Conservation (phyloP, 2,329 filamentous ascomycete genomes). For the Colletotrichum navitas region DNA sequence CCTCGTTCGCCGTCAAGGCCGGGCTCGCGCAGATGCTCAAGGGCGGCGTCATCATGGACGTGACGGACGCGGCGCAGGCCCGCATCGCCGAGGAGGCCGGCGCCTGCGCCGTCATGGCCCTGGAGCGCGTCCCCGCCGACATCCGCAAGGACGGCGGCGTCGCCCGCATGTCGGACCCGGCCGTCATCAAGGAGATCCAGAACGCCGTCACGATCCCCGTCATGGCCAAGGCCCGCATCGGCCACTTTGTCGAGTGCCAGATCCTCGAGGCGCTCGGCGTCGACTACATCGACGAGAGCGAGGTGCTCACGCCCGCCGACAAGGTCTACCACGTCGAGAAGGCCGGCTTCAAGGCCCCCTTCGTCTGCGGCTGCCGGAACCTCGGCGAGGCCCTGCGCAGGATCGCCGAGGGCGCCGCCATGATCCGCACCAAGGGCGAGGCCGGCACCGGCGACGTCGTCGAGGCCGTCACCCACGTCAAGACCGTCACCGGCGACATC, state of each 20-base stretch:
- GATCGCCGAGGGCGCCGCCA: conserved; percentile 93
- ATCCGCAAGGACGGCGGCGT: conserved; percentile 94
- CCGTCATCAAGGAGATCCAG: conserved; percentile 97
- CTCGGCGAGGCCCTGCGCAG: conserved; percentile 92
- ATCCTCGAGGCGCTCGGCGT: conserved; percentile 95
- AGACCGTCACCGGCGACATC: conserved; percentile 88
- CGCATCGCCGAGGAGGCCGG: conserved; percentile 98
- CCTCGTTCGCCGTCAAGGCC: conserved; percentile 89
- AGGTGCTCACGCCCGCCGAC: conserved; percentile 96
- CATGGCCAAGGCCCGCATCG: conserved; percentile 98
- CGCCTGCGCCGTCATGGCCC: conserved; percentile 96
- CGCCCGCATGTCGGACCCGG: conserved; percentile 95
- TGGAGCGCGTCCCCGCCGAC: conserved; percentile 96
- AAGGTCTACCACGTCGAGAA: conserved; percentile 93
- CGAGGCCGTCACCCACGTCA: conserved; percentile 96
- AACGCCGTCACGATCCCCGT: conserved; percentile 95
- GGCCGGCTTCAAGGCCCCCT: conserved; percentile 83
- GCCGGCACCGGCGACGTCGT: conserved; percentile 97
- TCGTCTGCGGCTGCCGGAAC: conserved; percentile 96
- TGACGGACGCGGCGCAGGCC: conserved; percentile 92
- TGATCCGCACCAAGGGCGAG: conserved; percentile 99
- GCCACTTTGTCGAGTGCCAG: conserved; percentile 98
- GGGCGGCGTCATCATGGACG: conserved; percentile 99
- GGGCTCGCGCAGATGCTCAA: conserved; percentile 98
- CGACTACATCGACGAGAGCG: conserved; percentile 98